Base-by-base conservation (phyloP, 1,284 basidiomycete species). In the Fomitopsis pinicola region DNA sequence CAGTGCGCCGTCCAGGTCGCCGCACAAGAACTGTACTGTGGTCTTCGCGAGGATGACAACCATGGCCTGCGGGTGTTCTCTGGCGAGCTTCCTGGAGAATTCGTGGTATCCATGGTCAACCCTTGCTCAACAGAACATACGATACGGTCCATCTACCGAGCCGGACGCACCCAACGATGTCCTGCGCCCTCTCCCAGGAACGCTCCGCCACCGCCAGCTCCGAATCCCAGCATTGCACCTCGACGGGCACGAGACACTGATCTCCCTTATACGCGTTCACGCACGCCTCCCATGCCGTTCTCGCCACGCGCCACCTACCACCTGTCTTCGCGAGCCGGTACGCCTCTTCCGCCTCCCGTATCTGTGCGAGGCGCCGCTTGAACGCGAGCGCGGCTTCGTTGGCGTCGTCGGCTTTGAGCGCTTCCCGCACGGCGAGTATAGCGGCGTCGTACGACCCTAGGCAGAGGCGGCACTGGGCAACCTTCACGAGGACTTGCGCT, bases 261-360 rank as follows among this genome's bases (percentile, higher is more conserved):
- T 68, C 63, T 17, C 63, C 59, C 17, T 55, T 58, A n/a, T 62
- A 60, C 3, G 60, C 36, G 2, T 26, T 5, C 3, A 68, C 30
- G 44, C 64, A 66, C 2, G 59, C 57, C 33, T 64, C 66, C 54
- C 64, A 63, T 22, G 64, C 63, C 19, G 53, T 44, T 33, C 63
- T 45, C 26, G 66, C 67, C 61, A 61, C 62, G 10, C 58, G 60
- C 67, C 67, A 68, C 38, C 64, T 62, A 7, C 57, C 57, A n/a
- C 67, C 60, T 2, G 58, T 42, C n/a, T 58, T 44, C 8, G 66
- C 64, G 1, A 42, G 59, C 12, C 42, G 55, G 35, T 64, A 69
- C 3, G 57, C 60, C 8, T 57, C 54, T 22, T 63, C 55, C 38
- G 66, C 63, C 19, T 40, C 40, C 26, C 64, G 55, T n/a, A 67